Evolutionary conservation across 108 stramenopile genomes (phyloP).

Genomic region (Asterionellopsis glacialis): DNA sequence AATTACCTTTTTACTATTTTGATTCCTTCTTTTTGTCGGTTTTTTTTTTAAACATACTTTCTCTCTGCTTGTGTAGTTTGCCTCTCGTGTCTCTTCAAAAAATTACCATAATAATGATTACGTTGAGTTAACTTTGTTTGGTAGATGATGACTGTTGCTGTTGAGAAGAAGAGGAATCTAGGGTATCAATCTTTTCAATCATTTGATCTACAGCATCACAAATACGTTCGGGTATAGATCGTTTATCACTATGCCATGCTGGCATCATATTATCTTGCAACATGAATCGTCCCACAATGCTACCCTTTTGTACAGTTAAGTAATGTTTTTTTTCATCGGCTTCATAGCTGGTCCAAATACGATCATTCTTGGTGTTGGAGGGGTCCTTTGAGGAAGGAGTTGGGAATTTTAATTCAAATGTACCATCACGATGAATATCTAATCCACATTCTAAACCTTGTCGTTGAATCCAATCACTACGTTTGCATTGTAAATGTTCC

Average conservation of each 20-base stretch:
- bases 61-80: too few species aligned
- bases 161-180: too few species aligned
- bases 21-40: too few species aligned
- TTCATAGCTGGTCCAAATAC: constrained; percentile 70
- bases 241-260: constrained; percentile 56
- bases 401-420: constrained; percentile 59
- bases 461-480: constrained; percentile 40
- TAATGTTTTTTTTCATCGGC: constrained; percentile 71
- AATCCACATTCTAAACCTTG: constrained; percentile 48
- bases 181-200: constrained; percentile 46
- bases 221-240: constrained; percentile 49
- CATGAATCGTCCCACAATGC: constrained; percentile 47
- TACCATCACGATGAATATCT: constrained; percentile 62
- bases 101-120: too few species aligned
- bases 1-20: too few species aligned
- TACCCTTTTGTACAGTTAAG: constrained; percentile 39
- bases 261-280: constrained; percentile 75
- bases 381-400: neutral
- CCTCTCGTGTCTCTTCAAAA: too few species aligned
- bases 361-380: neutral
- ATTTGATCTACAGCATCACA: constrained; percentile 64
- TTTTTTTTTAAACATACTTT: too few species aligned
- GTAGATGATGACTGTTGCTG: too few species aligned
- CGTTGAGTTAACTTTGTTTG: too few species aligned
- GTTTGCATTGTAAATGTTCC: constrained; percentile 61